phyloP scores from a whole-genome alignment of 805 yeast genomes.

The Torulaspora indica region DNA sequence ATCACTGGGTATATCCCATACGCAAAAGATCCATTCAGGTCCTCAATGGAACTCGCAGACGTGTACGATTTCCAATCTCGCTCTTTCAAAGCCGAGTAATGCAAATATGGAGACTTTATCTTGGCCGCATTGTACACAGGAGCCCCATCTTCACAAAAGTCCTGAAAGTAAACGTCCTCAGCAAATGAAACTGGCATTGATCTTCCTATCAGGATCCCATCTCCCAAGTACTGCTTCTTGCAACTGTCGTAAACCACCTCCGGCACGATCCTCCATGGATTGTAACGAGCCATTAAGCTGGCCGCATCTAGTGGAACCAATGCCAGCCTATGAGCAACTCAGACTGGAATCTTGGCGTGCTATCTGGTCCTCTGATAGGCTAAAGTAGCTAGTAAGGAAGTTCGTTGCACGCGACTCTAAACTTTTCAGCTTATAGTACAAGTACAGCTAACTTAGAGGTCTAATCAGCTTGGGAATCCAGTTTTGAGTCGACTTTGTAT shows the following conservation, averaged over 20 bases:
- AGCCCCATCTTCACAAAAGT: constrained; percentile 33
- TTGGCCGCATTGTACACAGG: constrained; percentile 39
- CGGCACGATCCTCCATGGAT: constrained; percentile 6
- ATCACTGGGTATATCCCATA: constrained; percentile 59
- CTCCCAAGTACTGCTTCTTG: constrained; percentile 25
- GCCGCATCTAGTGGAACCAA: not conserved
- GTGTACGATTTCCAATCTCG: constrained; percentile 49
- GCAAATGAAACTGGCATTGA: constrained; percentile 16
- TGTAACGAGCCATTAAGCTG: constrained; percentile 3
- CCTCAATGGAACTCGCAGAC: constrained; percentile 15
- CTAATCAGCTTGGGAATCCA: not conserved
- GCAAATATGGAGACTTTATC: constrained; percentile 36
- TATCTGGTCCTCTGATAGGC: not conserved
- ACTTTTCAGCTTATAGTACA: constrained; percentile 6
- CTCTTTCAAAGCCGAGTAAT: constrained; percentile 37
- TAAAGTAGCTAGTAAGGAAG: not conserved
- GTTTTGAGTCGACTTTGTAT: not conserved
- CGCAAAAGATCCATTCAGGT: constrained; percentile 43
- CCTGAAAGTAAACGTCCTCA: constrained; percentile 26
- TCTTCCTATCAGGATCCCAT: constrained; percentile 35
- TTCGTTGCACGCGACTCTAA: constrained; percentile 10
- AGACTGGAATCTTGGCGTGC: not conserved
- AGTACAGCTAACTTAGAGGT: not conserved
- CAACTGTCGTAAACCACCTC: constrained; percentile 33
- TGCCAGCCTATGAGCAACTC: not conserved